Base-by-base conservation (phyloP, 495 filamentous ascomycete species). In the Penicillium chermesinum region DNA sequence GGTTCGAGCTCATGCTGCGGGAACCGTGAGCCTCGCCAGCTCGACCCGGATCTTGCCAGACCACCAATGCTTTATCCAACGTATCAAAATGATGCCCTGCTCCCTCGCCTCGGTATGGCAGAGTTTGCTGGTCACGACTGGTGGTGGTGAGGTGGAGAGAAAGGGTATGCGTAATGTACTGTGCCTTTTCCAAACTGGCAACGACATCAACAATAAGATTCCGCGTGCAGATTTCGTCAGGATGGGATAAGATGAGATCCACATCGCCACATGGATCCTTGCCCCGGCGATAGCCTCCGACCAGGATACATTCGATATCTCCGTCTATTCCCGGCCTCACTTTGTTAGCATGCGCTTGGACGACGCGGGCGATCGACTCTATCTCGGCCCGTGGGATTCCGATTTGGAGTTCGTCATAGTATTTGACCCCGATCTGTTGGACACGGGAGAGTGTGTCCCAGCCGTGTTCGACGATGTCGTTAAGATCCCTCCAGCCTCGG, bases 351-450 rank as follows among this genome's bases (percentile, higher is more conserved):
- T 91, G 82, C 2, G 64, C 52, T 2, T 78, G 71, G 32, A 97
- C 73, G 7, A 73, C 71, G 3, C 56, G 48, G 0, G 75, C 80
- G 48, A 96, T 96, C 0, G 58, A 47, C 55, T 89, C 85, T 2
- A 89, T 83, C 57, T 98, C 91, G 0, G 44, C 38, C 1, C 91
- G 77, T 1, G 89, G 76, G 14, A 98, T 86, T 25, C 76, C 78
- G 16, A 72, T 62, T 27, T 78, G 73, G 37, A 98, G 86, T 44
- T 97, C 93, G 38, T 94, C 87, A 61, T 91, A 95, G 62, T 83
- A 96, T 61, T 97, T 97, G n/a, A 97, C 64, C 0, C 93, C 93
- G 38, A 98, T 95, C 61, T 97, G 90, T 63, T 95, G 91, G 1
- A 86, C 86, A 13, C 90, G 78, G 0, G 74, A 83, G 0, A 97